These are phyloP conservation scores for Rosellinia necatrix DNA, from an alignment of 2,329 filamentous ascomycete genomes.

Conservation along the genomic window DNA sequence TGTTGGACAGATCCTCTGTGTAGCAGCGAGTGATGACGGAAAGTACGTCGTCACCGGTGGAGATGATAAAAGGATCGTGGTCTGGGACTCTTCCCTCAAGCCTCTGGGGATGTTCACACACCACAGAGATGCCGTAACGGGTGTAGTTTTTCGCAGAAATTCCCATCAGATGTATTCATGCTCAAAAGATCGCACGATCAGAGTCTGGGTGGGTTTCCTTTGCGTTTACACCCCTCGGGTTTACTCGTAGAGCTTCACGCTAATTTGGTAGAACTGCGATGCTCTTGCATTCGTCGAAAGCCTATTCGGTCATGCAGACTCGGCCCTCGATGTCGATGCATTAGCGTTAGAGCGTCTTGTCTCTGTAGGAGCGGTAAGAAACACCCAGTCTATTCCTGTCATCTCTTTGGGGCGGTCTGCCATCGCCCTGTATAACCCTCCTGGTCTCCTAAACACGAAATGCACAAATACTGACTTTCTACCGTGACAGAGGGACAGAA, in stretches of 20 bases:
- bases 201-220: conserved; percentile 69
- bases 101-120: conserved; percentile 86
- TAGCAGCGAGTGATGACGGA: conserved; percentile 87
- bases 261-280: conserved; percentile 63
- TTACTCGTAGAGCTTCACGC: neutral
- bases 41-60: conserved; percentile 91
- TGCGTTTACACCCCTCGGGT: neutral
- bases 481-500: conserved; percentile 70
- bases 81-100: conserved; percentile 80
- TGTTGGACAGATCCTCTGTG: conserved; percentile 76
- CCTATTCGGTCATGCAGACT: conserved; percentile 92
- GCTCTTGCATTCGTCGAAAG: conserved; percentile 90
- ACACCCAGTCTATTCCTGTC: neutral
- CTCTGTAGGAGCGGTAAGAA: conserved; percentile 71
- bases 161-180: conserved; percentile 93
- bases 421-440: neutral
- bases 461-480: neutral
- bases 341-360: conserved; percentile 87
- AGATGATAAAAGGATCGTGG: conserved; percentile 79
- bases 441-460: neutral
- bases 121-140: conserved; percentile 85
- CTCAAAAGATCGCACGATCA: conserved; percentile 89
- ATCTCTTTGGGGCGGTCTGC: neutral
- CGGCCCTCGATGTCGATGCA: conserved; percentile 82
- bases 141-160: conserved; percentile 79